phyloP scores from a whole-genome alignment of 2,329 filamentous ascomycete genomes.

The Colletotrichum aenigma region DNA sequence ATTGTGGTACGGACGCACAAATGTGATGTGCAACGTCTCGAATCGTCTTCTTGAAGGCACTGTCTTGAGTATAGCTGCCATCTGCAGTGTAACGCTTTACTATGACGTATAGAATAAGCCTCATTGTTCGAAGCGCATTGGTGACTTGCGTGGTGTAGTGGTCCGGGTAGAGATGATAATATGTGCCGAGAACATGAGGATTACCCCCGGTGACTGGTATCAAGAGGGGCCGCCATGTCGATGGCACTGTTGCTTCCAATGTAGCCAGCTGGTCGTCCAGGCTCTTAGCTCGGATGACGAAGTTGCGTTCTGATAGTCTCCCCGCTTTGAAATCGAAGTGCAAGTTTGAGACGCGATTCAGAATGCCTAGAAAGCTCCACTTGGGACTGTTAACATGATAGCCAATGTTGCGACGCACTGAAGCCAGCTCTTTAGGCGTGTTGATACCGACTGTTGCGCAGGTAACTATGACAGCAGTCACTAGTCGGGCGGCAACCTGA shows the following conservation, averaged over 20 bases:
- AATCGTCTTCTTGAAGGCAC: not conserved
- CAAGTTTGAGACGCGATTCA: not conserved
- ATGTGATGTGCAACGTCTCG: not conserved
- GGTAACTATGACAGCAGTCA: conserved; percentile 2
- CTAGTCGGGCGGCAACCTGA: not conserved
- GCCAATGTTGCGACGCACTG: not conserved
- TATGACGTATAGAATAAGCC: conserved; percentile 21
- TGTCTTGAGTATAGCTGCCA: not conserved
- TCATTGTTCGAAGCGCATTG: conserved; percentile 25
- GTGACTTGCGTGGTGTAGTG: conserved; percentile 25
- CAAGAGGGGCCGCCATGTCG: not conserved
- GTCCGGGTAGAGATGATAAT: conserved; percentile 24
- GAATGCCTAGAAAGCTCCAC: not conserved
- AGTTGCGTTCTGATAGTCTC: not conserved
- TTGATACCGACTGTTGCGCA: not conserved
- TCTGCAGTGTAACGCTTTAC: not conserved
- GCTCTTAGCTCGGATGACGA: not conserved
- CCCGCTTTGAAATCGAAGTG: not conserved
- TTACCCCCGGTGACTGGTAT: not conserved
- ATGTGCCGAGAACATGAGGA: conserved; percentile 9
- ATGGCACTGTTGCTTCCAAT: not conserved
- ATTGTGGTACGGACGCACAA: conserved; percentile 24
- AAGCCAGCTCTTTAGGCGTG: not conserved
- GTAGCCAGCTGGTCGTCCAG: not conserved
- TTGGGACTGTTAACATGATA: not conserved